Evolutionary conservation across 257 asterid genomes (phyloP).

Genomic region (Voacanga thouarsii): DNA sequence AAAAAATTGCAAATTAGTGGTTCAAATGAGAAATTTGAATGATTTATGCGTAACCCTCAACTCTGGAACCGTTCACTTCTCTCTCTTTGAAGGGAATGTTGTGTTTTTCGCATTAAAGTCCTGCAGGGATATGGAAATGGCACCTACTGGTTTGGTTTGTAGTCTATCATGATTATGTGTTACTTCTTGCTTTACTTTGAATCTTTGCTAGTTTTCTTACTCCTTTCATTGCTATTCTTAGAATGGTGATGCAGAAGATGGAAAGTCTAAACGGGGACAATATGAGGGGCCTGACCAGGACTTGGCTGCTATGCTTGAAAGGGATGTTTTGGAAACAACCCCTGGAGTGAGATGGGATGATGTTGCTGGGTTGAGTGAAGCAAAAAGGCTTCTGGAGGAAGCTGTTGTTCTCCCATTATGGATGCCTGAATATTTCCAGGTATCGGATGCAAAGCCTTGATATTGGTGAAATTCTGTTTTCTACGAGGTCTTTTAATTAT

Average conservation of each 20-base stretch:
- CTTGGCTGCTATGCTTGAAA: conserved; percentile 98
- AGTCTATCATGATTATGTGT: background rate
- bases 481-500: background rate
- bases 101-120: background rate
- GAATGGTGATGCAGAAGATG: conserved; percentile 91
- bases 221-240: conserved; percentile 21
- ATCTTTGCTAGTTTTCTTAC: background rate
- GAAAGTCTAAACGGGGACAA: conserved; percentile 71
- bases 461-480: conserved; percentile 2
- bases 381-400: conserved; percentile 95
- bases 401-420: conserved; percentile 98
- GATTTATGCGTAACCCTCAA: background rate
- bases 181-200: background rate
- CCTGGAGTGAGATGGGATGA: conserved; percentile 99
- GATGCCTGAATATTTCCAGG: conserved; percentile 99
- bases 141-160: background rate
- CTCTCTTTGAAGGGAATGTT: background rate
- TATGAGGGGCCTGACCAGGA: conserved; percentile 98
- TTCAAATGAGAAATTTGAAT: background rate
- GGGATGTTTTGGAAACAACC: conserved; percentile 87
- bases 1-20: background rate
- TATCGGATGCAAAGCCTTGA: conserved; percentile 27
- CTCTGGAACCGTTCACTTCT: background rate
- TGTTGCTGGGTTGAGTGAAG: conserved; percentile 96
- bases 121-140: background rate